Evolutionary conservation across 2,329 filamentous ascomycete species (phyloP).

Genomic region (Trichoderma guizhouense): DNA sequence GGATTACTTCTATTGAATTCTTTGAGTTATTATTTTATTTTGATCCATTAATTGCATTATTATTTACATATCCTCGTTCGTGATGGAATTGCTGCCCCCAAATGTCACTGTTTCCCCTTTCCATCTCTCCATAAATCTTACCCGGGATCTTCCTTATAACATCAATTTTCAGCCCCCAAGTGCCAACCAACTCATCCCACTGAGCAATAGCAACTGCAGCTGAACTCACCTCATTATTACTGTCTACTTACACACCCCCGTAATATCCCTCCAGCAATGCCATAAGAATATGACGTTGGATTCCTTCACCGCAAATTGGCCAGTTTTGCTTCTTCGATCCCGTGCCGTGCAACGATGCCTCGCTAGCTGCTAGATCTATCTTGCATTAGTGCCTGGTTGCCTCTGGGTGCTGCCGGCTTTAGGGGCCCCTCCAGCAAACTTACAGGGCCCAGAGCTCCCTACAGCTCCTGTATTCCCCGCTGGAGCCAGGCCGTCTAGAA

Average conservation of each 20-base stretch:
- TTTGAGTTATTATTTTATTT: neutral
- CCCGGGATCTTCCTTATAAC: neutral
- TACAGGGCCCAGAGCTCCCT: neutral
- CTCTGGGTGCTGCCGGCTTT: neutral
- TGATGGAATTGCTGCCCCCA: neutral
- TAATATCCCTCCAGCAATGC: neutral
- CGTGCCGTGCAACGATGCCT: neutral
- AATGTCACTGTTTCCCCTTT: neutral
- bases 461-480: neutral
- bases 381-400: conserved; percentile 8
- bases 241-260: neutral
- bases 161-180: neutral
- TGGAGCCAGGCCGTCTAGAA: neutral
- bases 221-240: neutral
- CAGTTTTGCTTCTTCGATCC: neutral
- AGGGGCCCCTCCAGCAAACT: neutral
- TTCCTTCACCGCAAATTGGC: neutral
- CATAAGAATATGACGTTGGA: neutral
- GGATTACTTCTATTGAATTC: neutral
- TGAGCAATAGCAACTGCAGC: neutral
- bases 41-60: neutral
- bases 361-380: neutral
- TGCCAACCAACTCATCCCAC: neutral
- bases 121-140: neutral
- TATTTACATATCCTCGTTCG: neutral